Conservation (phyloP, 371 early-diverging fungal genomes). For the Cokeromyces recurvatus region DNA sequence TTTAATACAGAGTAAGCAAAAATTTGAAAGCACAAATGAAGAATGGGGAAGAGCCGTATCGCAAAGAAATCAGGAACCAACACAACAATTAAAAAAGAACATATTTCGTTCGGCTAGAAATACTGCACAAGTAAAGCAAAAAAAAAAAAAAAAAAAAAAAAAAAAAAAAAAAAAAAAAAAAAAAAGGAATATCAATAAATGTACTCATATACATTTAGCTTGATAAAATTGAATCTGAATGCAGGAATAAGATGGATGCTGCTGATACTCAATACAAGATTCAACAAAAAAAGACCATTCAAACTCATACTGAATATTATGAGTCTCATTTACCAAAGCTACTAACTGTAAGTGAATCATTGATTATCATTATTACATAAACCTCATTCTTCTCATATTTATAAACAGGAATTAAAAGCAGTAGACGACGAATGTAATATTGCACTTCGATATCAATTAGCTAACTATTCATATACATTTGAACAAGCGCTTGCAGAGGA, state of each 20-base stretch:
- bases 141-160: neutral
- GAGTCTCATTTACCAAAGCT: slow-evolving; percentile 46
- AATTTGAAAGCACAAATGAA: slow-evolving; percentile 70
- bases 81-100: slow-evolving; percentile 45
- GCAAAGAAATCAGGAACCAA: slow-evolving; percentile 57
- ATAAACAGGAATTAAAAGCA: slow-evolving; percentile 57
- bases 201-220: slow-evolving; percentile 38
- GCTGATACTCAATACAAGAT: slow-evolving; percentile 70
- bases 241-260: slow-evolving; percentile 22
- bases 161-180: neutral
- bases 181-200: neutral
- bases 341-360: slow-evolving; percentile 2
- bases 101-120: slow-evolving; percentile 52
- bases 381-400: neutral
- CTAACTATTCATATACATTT: slow-evolving; percentile 61
- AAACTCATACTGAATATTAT: slow-evolving; percentile 62
- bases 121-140: slow-evolving; percentile 39
- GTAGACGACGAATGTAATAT: slow-evolving; percentile 66
- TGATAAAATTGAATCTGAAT: slow-evolving; percentile 45
- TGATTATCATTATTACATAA: neutral
- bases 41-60: slow-evolving; percentile 77
- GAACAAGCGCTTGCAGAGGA: slow-evolving; percentile 34
- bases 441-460: slow-evolving; percentile 65
- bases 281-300: slow-evolving; percentile 64
- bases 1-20: slow-evolving; percentile 51